Evolutionary conservation across 139 green algal genomes (phyloP), one percentile per base, ranked within the genome.

Genomic region (Chlamydomonas asymmetrica): DNA sequence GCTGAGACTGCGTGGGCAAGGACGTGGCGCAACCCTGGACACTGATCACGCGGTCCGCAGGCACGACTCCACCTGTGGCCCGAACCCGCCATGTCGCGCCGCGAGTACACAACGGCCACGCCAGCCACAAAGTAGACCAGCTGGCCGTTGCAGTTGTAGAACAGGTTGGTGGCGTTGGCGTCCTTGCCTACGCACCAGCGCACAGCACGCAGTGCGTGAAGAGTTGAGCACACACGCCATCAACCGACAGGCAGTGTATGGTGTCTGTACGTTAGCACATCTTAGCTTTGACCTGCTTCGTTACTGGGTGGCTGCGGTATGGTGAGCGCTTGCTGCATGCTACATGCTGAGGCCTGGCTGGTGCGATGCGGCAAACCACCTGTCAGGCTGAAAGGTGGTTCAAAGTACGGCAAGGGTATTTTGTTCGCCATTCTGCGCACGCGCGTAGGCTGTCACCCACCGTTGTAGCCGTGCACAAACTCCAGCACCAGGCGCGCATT

Each of bases 381-480:
- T n/a, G n/a, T 22, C 20, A n/a, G 49, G 49, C 49, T n/a, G 49
- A 20, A 59, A 59, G 20, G 20, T n/a, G 20, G 22, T 59, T n/a
- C 57, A 39, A 57, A n/a, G 20, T 22, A 57, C 22, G 20, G 22
- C 20, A 57, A 57, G 48, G 48, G 22, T 57, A 22, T 57, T 18
- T 22, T n/a, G 20, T 22, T 18, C 20, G 35, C 9, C 57, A 64
- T 25, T 6, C 10, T 61, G 31, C 8, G 10, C 29, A 20, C 57
- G n/a, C n/a, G 10, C 10, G 45, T 52, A 52, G 45, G 45, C 10
- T 10, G 16, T 6, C 41, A 13, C 79, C 72, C 52, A 84, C 88
- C 86, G 76, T 87, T 80, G 73, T 91, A 94, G 23, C 88, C 90
- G 71, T 93, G 91, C 57, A 93, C 87, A 70, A 89, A 94, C 48